Conservation (phyloP, 2,329 filamentous ascomycete species). For the Microsporum canis region DNA sequence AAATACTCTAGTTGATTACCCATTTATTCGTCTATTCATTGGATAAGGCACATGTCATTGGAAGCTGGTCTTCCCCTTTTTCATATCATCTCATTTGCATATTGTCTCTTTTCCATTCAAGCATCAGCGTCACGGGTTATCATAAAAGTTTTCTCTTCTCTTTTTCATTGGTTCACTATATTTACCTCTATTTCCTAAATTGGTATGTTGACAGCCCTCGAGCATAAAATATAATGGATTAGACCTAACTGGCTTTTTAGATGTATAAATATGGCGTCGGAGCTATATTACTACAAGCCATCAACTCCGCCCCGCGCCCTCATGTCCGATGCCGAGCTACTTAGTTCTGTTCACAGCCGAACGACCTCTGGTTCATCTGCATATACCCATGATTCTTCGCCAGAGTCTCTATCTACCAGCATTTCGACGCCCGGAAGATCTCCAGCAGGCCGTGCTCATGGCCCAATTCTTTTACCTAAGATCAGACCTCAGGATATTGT, state of each 20-base stretch:
- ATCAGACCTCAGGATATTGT: slow-evolving; percentile 76
- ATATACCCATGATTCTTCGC: slow-evolving; percentile 52
- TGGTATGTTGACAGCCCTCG: background rate
- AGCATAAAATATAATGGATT: background rate
- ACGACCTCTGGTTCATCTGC: slow-evolving; percentile 55
- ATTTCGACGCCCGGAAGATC: slow-evolving; percentile 60
- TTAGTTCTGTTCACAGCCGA: slow-evolving; percentile 41
- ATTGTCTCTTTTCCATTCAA: background rate
- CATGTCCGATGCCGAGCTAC: background rate
- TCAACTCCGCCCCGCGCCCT: slow-evolving; percentile 31
- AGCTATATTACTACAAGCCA: slow-evolving; percentile 34
- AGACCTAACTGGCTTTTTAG: background rate
- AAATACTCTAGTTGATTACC: background rate
- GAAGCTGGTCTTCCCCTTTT: slow-evolving; percentile 3
- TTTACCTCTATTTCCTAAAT: background rate
- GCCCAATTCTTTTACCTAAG: slow-evolving; percentile 67
- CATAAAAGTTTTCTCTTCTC: background rate
- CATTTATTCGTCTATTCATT: slow-evolving; percentile 5
- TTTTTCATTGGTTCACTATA: background rate
- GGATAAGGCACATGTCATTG: background rate
- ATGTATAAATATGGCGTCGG: slow-evolving; percentile 19
- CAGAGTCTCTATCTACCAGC: slow-evolving; percentile 56
- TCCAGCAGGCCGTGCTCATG: slow-evolving; percentile 64
- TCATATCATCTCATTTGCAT: slow-evolving; percentile 1
- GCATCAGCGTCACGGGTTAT: background rate